Percentiles rank a stretch among this genome's conserved stretches.
phyloP scores from a whole-genome alignment of 2,329 filamentous ascomycete species.

The Fusarium verticillioides region DNA sequence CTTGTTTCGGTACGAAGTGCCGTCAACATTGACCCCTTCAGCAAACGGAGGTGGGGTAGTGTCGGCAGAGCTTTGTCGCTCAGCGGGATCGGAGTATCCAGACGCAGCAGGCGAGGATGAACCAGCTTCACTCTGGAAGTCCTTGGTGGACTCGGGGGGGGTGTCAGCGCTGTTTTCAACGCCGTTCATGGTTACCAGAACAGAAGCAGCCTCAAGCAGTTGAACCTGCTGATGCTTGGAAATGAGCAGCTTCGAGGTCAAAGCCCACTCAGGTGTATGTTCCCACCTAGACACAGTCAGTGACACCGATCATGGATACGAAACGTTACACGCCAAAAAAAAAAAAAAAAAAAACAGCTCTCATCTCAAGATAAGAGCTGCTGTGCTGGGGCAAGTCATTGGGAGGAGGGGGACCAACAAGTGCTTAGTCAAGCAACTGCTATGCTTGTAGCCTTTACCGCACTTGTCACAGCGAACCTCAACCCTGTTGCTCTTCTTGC shows the following conservation, averaged over 20 bases:
- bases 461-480: constrained; percentile 97
- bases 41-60: constrained; percentile 89
- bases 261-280: constrained; percentile 97
- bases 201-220: constrained; percentile 95
- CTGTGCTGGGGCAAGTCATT: constrained; percentile 50
- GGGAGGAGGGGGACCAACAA: constrained; percentile 86
- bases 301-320: constrained; percentile 38
- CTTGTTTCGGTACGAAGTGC: constrained; percentile 65
- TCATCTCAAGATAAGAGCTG: constrained; percentile 43
- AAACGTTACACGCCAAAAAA: constrained; percentile 26
- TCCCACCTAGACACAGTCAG: constrained; percentile 79
- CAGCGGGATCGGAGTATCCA: constrained; percentile 80
- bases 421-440: constrained; percentile 99
- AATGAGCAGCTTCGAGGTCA: constrained; percentile 96
- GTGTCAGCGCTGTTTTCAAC: constrained; percentile 64
- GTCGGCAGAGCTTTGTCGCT: constrained; percentile 85
- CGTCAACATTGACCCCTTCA: constrained; percentile 69
- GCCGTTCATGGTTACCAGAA: constrained; percentile 88
- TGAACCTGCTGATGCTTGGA: constrained; percentile 99
- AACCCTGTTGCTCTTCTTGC: constrained; percentile 83
- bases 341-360: background rate
- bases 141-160: constrained; percentile 72
- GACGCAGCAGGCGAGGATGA: constrained; percentile 85
- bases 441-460: constrained; percentile 99
- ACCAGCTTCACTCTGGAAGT: constrained; percentile 81